phyloP scores from a whole-genome alignment of 805 yeast species.

The Sugiyamaella mastotermitis region DNA sequence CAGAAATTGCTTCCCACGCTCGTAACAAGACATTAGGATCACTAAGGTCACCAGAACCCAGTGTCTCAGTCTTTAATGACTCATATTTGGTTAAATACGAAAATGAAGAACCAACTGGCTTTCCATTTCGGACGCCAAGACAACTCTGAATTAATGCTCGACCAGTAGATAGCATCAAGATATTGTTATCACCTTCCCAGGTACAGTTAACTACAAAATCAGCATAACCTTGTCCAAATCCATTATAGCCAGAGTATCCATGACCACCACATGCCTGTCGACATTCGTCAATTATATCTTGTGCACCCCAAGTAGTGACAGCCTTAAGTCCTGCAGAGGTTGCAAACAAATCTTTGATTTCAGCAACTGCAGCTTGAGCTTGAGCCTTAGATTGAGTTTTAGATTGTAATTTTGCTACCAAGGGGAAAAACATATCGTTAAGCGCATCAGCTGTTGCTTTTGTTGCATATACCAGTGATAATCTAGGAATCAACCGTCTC shows the following conservation, averaged over 20 bases:
- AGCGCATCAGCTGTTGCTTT: conserved; percentile 65
- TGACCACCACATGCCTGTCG: conserved; percentile 96
- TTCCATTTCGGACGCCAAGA: no score
- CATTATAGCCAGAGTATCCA: conserved; percentile 90
- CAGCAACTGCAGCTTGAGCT: conserved; percentile 22
- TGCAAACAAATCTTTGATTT: conserved; percentile 71
- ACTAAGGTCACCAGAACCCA: conserved; percentile 21
- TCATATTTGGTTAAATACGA: conserved; percentile 33
- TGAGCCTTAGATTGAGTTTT: no score
- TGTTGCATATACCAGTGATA: conserved; percentile 72
- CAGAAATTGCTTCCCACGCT: conserved; percentile 34
- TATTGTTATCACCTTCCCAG: conserved; percentile 96
- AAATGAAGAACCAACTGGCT: conserved; percentile 42
- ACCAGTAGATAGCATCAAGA: conserved; percentile 78
- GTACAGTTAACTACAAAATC: conserved; percentile 99
- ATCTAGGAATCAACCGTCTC: conserved; percentile 72
- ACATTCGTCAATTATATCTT: conserved; percentile 76
- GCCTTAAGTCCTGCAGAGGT: conserved; percentile 86
- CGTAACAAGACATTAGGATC: conserved; percentile 25
- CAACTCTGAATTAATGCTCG: conserved; percentile 54
- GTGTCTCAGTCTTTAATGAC: conserved; percentile 12
- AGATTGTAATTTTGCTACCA: conserved; percentile 39
- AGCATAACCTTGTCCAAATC: conserved; percentile 78
- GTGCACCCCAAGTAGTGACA: conserved; percentile 80
- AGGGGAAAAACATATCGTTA: conserved; percentile 41